Evolutionary conservation across 2,329 filamentous ascomycete genomes (phyloP).

Genomic region (Cladosporium velox): DNA sequence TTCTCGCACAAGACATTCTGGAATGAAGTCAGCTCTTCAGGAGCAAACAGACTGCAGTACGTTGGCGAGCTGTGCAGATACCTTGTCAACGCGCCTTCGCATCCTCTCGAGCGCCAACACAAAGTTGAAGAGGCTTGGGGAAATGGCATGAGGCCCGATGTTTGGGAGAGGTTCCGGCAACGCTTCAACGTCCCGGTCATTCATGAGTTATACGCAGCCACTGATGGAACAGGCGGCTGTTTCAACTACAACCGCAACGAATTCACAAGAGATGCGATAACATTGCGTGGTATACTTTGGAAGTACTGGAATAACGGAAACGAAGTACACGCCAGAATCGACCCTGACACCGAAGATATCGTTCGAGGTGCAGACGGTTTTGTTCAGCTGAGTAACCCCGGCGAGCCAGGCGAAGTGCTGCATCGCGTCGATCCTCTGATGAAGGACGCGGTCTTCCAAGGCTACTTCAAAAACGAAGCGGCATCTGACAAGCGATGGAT

Average conservation of each 20-base stretch:
- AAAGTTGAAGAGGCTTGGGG: slow-evolving; percentile 72
- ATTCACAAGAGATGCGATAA: slow-evolving; percentile 32
- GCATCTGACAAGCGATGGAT: slow-evolving; percentile 74
- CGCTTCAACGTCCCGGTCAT: slow-evolving; percentile 54
- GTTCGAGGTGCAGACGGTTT: slow-evolving; percentile 65
- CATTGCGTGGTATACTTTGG: slow-evolving; percentile 32
- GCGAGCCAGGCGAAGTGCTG: slow-evolving; percentile 74
- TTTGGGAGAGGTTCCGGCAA: slow-evolving; percentile 78
- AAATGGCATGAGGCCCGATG: slow-evolving; percentile 79
- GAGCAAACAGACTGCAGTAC: slow-evolving; percentile 77
- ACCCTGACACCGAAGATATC: slow-evolving; percentile 68
- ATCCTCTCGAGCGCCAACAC: slow-evolving; percentile 72
- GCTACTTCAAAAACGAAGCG: slow-evolving; percentile 73
- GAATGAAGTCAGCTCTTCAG: slow-evolving; percentile 67
- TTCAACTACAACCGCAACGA: slow-evolving; percentile 34
- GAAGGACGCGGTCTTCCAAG: slow-evolving; percentile 68
- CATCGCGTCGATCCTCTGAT: slow-evolving; percentile 66
- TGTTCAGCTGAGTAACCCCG: slow-evolving; percentile 61
- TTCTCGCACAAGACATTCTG: slow-evolving; percentile 79
- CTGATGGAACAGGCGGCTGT: slow-evolving; percentile 34
- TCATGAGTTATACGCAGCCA: slow-evolving; percentile 40
- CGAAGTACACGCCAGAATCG: slow-evolving; percentile 65
- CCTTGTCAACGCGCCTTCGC: slow-evolving; percentile 65
- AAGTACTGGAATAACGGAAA: slow-evolving; percentile 26
- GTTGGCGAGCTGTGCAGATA: slow-evolving; percentile 85